Percentiles rank a stretch among this genome's conserved stretches.
Conservation (phyloP, 106 monocot species). For the Agapanthus africanus region DNA sequence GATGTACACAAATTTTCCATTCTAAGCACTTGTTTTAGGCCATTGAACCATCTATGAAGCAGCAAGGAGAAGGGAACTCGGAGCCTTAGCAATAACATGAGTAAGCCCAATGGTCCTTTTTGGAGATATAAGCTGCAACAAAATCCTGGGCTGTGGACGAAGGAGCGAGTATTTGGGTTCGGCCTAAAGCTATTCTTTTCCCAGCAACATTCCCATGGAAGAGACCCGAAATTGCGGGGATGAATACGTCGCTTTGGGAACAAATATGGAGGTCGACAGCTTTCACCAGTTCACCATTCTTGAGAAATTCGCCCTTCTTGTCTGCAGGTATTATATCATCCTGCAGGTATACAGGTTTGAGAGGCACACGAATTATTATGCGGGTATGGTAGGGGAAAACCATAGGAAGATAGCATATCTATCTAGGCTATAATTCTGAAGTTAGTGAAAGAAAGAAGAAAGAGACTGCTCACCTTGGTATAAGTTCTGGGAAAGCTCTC, state of each 20-base stretch:
- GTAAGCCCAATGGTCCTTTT: slow-evolving; percentile 55
- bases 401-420: neutral
- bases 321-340: slow-evolving; percentile 73
- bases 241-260: slow-evolving; percentile 55
- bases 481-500: slow-evolving; percentile 71
- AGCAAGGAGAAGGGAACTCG: no score
- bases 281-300: slow-evolving; percentile 30
- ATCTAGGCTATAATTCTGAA: neutral
- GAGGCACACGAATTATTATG: no score
- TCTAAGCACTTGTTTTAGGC: no score
- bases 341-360: slow-evolving; percentile 24
- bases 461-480: slow-evolving; percentile 45
- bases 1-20: no score
- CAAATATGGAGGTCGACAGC: slow-evolving; percentile 60
- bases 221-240: slow-evolving; percentile 54
- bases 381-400: neutral
- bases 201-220: slow-evolving; percentile 57
- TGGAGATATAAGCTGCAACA: slow-evolving; percentile 36
- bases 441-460: neutral
- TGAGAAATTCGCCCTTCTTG: slow-evolving; percentile 39
- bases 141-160: slow-evolving; percentile 16
- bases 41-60: no score
- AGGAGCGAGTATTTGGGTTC: slow-evolving; percentile 51
- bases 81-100: slow-evolving; percentile 54
- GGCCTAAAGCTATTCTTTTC: slow-evolving; percentile 51